phyloP scores from a whole-genome alignment of 139 green algal species.

The Coelastrella sp. region DNA sequence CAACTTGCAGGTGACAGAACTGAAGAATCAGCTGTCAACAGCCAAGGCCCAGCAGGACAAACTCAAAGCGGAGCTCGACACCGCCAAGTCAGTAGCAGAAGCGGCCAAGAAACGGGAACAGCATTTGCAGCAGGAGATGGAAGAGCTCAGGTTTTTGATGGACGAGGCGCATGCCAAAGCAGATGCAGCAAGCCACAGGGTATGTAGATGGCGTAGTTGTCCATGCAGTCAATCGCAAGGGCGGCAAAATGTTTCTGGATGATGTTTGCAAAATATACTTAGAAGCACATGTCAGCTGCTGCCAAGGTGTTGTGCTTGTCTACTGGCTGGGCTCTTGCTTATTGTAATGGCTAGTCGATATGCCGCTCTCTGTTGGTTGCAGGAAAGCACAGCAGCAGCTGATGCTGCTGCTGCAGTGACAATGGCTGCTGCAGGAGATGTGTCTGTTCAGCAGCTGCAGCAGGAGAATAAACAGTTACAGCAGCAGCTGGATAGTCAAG shows the following conservation, averaged over 20 bases:
- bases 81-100: background rate
- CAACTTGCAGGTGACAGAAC: conserved; percentile 49
- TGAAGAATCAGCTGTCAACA: conserved; percentile 50
- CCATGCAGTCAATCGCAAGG: no score
- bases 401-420: conserved; percentile 9
- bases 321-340: background rate
- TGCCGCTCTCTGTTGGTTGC: no score
- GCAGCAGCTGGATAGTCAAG: background rate
- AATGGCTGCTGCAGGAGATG: background rate
- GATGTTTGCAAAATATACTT: no score
- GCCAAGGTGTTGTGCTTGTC: background rate
- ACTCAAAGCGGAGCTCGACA: background rate
- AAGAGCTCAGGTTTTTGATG: conserved; percentile 45
- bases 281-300: background rate
- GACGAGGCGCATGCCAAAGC: conserved; percentile 30
- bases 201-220: background rate
- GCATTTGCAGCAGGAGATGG: background rate
- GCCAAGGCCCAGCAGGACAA: conserved; percentile 16
- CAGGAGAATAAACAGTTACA: background rate
- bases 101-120: conserved; percentile 36
- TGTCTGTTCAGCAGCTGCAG: background rate
- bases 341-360: background rate
- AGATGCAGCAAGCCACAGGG: background rate
- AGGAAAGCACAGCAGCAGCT: no score
- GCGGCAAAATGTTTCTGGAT: no score